A percentile compares a stretch with the other conserved stretches of the same genome.
These are phyloP conservation scores for Setomelanomma holmii DNA, from an alignment of 2,329 filamentous ascomycete genomes.

Conservation along the genomic window DNA sequence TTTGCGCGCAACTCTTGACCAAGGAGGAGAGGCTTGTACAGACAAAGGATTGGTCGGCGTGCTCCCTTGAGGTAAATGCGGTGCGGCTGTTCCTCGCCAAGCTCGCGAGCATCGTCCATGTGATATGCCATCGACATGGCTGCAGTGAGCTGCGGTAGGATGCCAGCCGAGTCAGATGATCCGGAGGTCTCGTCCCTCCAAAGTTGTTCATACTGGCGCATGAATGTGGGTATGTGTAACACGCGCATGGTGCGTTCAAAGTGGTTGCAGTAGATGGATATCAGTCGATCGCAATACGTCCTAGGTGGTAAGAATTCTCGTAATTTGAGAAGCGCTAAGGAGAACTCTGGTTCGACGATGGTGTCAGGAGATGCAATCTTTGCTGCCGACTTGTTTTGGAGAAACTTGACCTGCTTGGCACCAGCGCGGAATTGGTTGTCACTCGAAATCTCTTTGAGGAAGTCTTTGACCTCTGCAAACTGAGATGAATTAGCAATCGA, in stretches of 20 bases:
- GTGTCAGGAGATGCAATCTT: slow-evolving; percentile 17
- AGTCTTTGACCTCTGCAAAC: slow-evolving; percentile 25
- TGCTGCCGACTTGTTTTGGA: slow-evolving; percentile 19
- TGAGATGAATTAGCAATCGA: background rate
- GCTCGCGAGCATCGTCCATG: slow-evolving; percentile 16
- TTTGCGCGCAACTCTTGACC: slow-evolving; percentile 4
- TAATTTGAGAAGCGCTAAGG: slow-evolving; percentile 24
- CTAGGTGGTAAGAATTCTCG: slow-evolving; percentile 27
- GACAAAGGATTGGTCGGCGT: slow-evolving; percentile 22
- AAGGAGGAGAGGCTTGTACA: slow-evolving; percentile 31
- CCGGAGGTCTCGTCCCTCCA: slow-evolving; percentile 21
- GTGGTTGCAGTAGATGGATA: slow-evolving; percentile 23
- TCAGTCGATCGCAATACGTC: slow-evolving; percentile 28
- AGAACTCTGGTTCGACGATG: slow-evolving; percentile 13
- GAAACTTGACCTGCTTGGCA: slow-evolving; percentile 24
- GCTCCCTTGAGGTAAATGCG: slow-evolving; percentile 19
- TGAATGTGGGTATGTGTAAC: slow-evolving; percentile 33
- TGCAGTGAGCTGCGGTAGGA: slow-evolving; percentile 27
- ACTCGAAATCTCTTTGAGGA: slow-evolving; percentile 18
- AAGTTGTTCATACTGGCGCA: slow-evolving; percentile 27
- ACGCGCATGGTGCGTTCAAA: slow-evolving; percentile 36
- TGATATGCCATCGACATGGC: slow-evolving; percentile 31
- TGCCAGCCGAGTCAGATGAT: slow-evolving; percentile 24
- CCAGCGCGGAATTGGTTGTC: slow-evolving; percentile 21
- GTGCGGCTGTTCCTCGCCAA: slow-evolving; percentile 12